A percentile compares a stretch with the other conserved stretches of the same genome.
phyloP scores from a whole-genome alignment of 257 asterid genomes.

The Solanum lycopersicoides region DNA sequence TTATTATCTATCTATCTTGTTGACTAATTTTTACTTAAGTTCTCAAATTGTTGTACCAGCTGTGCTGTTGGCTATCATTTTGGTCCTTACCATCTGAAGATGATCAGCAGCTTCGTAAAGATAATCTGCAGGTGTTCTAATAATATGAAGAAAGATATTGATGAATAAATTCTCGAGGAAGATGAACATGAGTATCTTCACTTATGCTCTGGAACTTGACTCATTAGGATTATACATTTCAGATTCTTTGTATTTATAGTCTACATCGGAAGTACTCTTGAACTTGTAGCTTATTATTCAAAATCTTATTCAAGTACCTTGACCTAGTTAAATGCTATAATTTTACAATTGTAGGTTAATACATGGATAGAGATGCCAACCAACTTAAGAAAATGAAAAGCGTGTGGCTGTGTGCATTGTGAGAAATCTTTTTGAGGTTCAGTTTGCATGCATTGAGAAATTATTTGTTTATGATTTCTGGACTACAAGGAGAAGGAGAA shows the following conservation, averaged over 20 bases:
- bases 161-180: constrained; percentile 72
- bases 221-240: background rate
- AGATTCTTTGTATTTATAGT: background rate
- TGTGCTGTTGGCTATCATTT: constrained; percentile 99
- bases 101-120: constrained; percentile 97
- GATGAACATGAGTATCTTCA: constrained; percentile 91
- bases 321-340: background rate
- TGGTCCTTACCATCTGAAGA: constrained; percentile 97
- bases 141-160: constrained; percentile 94
- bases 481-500: background rate
- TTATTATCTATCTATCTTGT: background rate
- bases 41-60: constrained; percentile 18
- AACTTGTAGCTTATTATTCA: background rate
- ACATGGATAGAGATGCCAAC: background rate
- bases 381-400: background rate
- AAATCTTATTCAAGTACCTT: background rate
- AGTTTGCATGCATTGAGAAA: background rate
- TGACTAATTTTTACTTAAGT: background rate
- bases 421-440: background rate
- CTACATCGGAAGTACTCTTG: background rate
- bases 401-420: background rate
- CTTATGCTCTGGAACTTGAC: background rate
- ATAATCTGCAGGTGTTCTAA: constrained; percentile 90
- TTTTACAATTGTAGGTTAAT: background rate
- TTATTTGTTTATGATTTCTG: background rate